Evolutionary conservation across 176 grass and related monocot genomes (phyloP).

Genomic region (Triticum dicoccoides): DNA sequence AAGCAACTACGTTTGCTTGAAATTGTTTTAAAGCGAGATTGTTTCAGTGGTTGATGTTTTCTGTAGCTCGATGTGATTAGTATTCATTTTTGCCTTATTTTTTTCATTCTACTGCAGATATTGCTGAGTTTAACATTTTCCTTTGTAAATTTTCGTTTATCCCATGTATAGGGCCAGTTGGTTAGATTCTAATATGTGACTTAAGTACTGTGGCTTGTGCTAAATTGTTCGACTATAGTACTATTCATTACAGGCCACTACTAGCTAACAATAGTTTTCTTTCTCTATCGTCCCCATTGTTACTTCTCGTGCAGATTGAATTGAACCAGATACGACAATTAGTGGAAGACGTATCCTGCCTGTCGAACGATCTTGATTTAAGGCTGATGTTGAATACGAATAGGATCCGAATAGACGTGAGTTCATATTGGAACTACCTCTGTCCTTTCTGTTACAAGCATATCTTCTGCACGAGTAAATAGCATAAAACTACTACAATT

Average conservation of each 20-base stretch:
- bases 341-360: constrained; percentile 69
- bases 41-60: not conserved
- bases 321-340: constrained; percentile 46
- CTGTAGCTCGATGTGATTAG: not conserved
- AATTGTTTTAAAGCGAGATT: not conserved
- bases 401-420: constrained; percentile 50
- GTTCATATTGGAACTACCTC: constrained; percentile 1
- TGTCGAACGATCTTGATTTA: constrained; percentile 60
- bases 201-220: not conserved
- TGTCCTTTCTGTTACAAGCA: not conserved
- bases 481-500: too few species aligned
- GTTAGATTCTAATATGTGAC: not conserved
- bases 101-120: constrained; percentile 5
- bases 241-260: not conserved
- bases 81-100: not conserved
- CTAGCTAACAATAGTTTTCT: not conserved
- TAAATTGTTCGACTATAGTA: not conserved
- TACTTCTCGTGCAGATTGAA: constrained; percentile 47
- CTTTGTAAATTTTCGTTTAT: not conserved
- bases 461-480: too few species aligned
- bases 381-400: constrained; percentile 60
- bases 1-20: too few species aligned
- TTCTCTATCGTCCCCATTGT: not conserved
- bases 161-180: not conserved
- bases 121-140: not conserved